Base-by-base conservation (phyloP, 164 flowering plant species). In the Dillenia turbinata region DNA sequence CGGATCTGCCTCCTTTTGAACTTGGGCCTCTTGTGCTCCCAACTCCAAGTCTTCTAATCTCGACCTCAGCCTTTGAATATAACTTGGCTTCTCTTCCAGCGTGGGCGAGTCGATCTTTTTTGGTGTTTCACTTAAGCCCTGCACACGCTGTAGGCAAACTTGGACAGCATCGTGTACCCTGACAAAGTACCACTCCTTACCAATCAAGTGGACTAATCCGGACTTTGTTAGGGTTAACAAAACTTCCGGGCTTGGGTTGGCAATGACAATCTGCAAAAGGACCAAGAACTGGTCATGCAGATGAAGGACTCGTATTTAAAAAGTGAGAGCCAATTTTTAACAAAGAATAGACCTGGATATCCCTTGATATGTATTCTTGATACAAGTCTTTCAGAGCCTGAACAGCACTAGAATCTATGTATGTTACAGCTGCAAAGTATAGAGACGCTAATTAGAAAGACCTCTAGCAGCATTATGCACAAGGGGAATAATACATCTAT, bases 161-260 rank as follows among this genome's bases (percentile, higher is more conserved):
- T 90, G 99, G 53, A 92, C 94, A 7, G 98, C 99, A 69, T 95
- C 99, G 60, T 95, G 98, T 47, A 92, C 89, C 64, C 97, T 78
- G 57, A 94, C 99, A 72, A 92, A 95, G 73, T 72, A 92, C 98
- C 99, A 92, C 59, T 92, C 94, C 74, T 87, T 92, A 1, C 99
- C 99, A 47, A 95, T 88, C 53, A 88, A 71, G 44, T 95, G 96
- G 0, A 88, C 81, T 11, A 88, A 66, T 13, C 87, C 88, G 9
- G 97, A 74, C 61, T 72, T 85, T 51, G 94, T 50, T 22, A 95
- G 77, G 59, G 89, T 85, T 53, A 76, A 66, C 61, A 92, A 77
- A 53, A 95, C 97, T 16, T 87, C 96, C 45, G 77, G 77, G 72
- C 92, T 95, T 22, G 92, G 99, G 72, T 92, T 95, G 67, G 97